phyloP scores from a whole-genome alignment of 179 eudicot genomes.

The Dionaea muscipula region DNA sequence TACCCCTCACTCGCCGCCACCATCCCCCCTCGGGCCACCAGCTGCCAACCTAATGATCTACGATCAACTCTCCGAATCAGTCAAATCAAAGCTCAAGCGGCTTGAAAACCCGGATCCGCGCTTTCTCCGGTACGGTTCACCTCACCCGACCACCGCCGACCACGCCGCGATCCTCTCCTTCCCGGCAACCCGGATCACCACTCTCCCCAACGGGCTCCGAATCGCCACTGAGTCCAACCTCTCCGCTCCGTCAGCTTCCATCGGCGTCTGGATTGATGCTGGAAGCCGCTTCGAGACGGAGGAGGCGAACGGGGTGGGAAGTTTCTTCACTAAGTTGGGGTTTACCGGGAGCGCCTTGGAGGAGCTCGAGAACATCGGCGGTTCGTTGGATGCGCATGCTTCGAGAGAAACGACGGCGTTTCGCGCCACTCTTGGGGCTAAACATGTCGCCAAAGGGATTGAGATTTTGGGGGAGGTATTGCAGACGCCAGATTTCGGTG shows the following conservation, averaged over 20 bases:
- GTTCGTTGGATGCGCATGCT: constrained; percentile 40
- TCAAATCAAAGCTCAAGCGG: constrained; percentile 27
- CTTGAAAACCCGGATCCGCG: constrained; percentile 35
- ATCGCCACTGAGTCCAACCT: constrained; percentile 65
- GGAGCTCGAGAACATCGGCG: constrained; percentile 47
- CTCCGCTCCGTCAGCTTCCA: constrained; percentile 40
- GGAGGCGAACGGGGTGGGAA: constrained; percentile 32
- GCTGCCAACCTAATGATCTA: constrained; percentile 37
- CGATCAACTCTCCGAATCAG: constrained; percentile 34
- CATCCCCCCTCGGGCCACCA: constrained; percentile 22
- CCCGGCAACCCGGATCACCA: constrained; percentile 51
- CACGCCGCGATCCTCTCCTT: constrained; percentile 37
- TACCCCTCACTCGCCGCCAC: constrained; percentile 12
- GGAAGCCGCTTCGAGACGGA: constrained; percentile 49
- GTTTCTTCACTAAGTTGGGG: constrained; percentile 36
- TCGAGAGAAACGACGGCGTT: constrained; percentile 50
- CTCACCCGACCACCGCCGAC: constrained; percentile 30
- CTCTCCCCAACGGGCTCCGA: constrained; percentile 66
- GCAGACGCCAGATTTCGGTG: constrained; percentile 49
- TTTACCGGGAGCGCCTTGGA: constrained; percentile 31
- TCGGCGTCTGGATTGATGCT: constrained; percentile 53
- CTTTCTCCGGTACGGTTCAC: constrained; percentile 39
- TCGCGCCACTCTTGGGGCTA: constrained; percentile 28
- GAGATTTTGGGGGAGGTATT: constrained; percentile 46
- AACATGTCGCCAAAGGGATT: constrained; percentile 33